Evolutionary conservation across 805 yeast species (phyloP), one percentile per base, ranked within the genome.

Genomic region (Wickerhamiella kurtzmanii): DNA sequence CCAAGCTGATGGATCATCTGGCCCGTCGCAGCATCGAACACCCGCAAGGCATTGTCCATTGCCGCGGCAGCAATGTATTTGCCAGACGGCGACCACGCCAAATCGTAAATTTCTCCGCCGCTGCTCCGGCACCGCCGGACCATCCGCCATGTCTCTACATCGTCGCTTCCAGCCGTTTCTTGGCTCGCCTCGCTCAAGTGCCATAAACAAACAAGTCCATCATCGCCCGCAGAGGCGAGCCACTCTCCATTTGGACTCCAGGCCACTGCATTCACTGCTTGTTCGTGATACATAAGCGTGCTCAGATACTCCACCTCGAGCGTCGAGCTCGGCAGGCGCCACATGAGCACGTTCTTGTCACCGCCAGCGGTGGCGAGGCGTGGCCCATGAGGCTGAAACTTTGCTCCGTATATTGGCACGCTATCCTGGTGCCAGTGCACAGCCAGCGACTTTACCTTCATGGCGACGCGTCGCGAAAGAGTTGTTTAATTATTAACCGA

Each of bases 211-310:
- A 92, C 73, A 4, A 81, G 77, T 1, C 98, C 97, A 62, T 92
- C 98, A 60, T 92, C 99, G 2, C 96, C 94, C 0, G 95, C 96
- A 0, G 89, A 74, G 0, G 97, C 97, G 19, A 92, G 66, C 4
- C 73, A 53, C 43, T 73, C 70, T 43, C 96, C 96, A 2, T 62
- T 64, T 2, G 80, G 78, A 57, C 76, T 80, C 60, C 88, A 92
- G 44, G 95, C 67, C 3, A 85, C 95, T 32, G 78, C 88, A 59
- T 92, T 92, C 18, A 92, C 96, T 0, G 97, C 96, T 61, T 87
- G 95, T 2, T 92, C 83, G 60, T 92, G 98, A 56, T 86, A 87
- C 2, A 81, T 64, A 44, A 92, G 70, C 0, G 96, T 85, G 16
- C 92, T 75, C 22, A 87, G 66, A 61, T 87, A 89, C 50, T 79